Percentiles rank a stretch among this genome's conserved stretches.
These are phyloP conservation scores for Quercus cerris DNA, from an alignment of 306 rosid species.

Conservation along the genomic window DNA sequence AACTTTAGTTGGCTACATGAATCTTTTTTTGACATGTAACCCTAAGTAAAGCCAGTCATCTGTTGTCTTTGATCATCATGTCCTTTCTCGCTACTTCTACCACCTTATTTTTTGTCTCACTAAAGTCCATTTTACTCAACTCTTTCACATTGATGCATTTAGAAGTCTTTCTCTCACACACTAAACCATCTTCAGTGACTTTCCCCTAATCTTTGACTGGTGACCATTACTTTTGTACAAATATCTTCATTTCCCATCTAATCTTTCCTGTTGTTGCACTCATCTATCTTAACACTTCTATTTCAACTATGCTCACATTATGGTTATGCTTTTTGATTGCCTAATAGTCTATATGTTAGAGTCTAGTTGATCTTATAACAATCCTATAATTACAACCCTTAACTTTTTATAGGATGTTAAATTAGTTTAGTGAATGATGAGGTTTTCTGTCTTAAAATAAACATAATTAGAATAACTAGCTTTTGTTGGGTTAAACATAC, in stretches of 20 bases:
- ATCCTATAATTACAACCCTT: background rate
- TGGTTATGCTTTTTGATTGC: background rate
- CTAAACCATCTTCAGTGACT: background rate
- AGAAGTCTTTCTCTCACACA: background rate
- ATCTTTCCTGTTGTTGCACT: background rate
- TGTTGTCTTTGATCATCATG: background rate
- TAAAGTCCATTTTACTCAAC: background rate
- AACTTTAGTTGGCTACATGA: background rate
- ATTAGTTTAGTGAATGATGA: background rate
- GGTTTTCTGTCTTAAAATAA: background rate
- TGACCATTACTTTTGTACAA: background rate
- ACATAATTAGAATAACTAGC: background rate
- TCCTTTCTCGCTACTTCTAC: background rate
- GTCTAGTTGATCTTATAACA: background rate
- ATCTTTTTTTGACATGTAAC: background rate
- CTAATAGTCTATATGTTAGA: background rate
- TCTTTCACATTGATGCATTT: background rate
- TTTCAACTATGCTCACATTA: background rate
- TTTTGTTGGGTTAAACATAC: background rate
- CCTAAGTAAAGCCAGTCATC: background rate
- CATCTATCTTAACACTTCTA: no score
- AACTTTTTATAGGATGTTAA: background rate
- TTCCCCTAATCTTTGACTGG: background rate
- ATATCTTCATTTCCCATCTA: background rate
- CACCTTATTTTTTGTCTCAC: background rate